These are phyloP conservation scores for Hyphodiscus hymeniophilus DNA, from an alignment of 495 filamentous ascomycete species.

Conservation along the genomic window DNA sequence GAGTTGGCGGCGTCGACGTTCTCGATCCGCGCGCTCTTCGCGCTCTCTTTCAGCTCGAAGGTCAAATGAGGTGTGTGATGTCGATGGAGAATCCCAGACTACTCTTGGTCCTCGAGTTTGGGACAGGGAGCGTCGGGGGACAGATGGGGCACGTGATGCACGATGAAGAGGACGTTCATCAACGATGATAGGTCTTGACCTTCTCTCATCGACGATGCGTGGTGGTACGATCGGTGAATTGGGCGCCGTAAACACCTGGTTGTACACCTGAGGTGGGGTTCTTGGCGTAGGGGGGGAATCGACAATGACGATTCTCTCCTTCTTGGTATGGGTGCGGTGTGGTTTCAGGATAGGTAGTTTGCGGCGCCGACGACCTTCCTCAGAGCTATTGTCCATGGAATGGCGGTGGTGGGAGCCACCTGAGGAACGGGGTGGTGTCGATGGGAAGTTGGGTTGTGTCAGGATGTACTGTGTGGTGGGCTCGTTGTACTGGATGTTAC, in stretches of 20 bases:
- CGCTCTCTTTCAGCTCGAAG: conserved; percentile 6
- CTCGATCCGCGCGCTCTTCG: conserved; percentile 3
- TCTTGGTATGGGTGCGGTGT: conserved; percentile 11
- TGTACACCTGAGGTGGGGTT: conserved; percentile 17
- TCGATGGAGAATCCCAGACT: conserved; percentile 13
- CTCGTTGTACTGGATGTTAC: conserved; percentile 20
- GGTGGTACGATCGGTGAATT: conserved; percentile 12
- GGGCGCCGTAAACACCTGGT: conserved; percentile 14
- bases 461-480: conserved; percentile 19
- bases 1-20: neutral
- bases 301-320: conserved; percentile 23
- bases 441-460: conserved; percentile 5
- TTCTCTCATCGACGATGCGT: conserved; percentile 2
- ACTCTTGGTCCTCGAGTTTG: neutral
- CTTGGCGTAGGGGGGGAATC: conserved; percentile 21
- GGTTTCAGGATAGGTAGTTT: conserved; percentile 5
- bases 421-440: conserved; percentile 16
- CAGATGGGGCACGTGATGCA: neutral
- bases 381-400: neutral
- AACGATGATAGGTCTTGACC: conserved; percentile 16
- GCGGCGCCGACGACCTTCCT: conserved; percentile 2
- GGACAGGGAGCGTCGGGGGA: neutral
- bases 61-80: conserved; percentile 21
- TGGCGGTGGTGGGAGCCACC: conserved; percentile 6
- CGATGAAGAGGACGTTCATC: conserved; percentile 12